Percentiles rank a stretch among this genome's conserved stretches.
phyloP scores from a whole-genome alignment of 2,329 filamentous ascomycete genomes.

The Stemphylium vesicarium region DNA sequence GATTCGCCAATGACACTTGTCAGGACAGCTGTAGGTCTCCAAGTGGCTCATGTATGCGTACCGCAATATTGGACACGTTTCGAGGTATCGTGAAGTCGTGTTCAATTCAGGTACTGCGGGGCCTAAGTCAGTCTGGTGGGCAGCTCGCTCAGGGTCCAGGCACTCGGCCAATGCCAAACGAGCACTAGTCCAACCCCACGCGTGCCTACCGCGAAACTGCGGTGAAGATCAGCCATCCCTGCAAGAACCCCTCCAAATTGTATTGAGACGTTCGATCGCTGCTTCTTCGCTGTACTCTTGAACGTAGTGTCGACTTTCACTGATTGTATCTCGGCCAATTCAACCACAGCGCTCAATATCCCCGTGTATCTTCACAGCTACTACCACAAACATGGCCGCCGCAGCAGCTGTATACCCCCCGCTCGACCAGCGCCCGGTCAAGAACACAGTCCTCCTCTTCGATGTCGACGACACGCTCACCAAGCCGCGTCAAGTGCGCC shows the following conservation, averaged over 20 bases:
- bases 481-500: slow-evolving; percentile 72
- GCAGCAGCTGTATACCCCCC: slow-evolving; percentile 66
- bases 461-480: slow-evolving; percentile 96
- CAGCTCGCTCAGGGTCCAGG: slow-evolving; percentile 10
- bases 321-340: neutral
- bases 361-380: neutral
- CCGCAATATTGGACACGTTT: neutral
- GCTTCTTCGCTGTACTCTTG: slow-evolving; percentile 14
- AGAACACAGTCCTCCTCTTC: slow-evolving; percentile 94
- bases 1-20: no score
- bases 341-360: neutral
- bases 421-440: slow-evolving; percentile 81
- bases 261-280: slow-evolving; percentile 6
- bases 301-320: neutral
- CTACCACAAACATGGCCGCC: slow-evolving; percentile 47
- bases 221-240: slow-evolving; percentile 31
- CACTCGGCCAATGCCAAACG: slow-evolving; percentile 10
- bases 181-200: slow-evolving; percentile 29
- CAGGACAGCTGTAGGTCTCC: neutral
- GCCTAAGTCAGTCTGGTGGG: neutral
- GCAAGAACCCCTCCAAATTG: slow-evolving; percentile 29
- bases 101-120: slow-evolving; percentile 7
- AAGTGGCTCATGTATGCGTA: neutral
- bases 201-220: slow-evolving; percentile 19
- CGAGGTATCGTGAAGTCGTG: neutral